Evolutionary conservation across 2,329 filamentous ascomycete species (phyloP), one percentile per base, ranked within the genome.

Genomic region (Fusarium dimerum): DNA sequence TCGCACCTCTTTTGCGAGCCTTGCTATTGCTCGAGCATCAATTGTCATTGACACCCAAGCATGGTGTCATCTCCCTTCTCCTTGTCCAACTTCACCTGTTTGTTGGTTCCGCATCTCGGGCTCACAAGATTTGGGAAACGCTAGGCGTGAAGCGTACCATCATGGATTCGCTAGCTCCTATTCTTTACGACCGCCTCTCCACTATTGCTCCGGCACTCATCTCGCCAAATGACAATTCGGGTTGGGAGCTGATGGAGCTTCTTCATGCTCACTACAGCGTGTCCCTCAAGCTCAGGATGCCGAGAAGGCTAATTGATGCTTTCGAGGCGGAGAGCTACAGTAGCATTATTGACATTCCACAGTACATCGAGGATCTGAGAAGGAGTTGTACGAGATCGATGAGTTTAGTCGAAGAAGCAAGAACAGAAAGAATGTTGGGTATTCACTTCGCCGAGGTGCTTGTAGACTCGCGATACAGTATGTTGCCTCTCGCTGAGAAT

Each of bases 141-240:
- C 71, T 83, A 10, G 79, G 76, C 3, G 76, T 85, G 2, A 85
- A 85, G 66, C 76, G 81, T 18, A 80, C 79, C 0, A 80, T 83
- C 29, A 76, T 82, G n/a, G 81, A 84, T 55, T 78, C 80, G 0
- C 71, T 85, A 1, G 80, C 73, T 3, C 77, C 80, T 0, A 68
- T 82, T 2, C 82, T 82, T 52, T 78, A 80, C 54, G 82, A 85
- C 61, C 75, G 82, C 2, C 67, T 84, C 6, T 79, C 80, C 1
- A 78, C 74, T 1, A 64, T 84, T 2, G 71, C 81, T 0, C 82
- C 82, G 0, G 59, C 62, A 9, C 54, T 74, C 49, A 56, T 76
- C 56, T 63, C 69, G 16, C 56, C 68, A 11, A 60, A 64, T 43
- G 70, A 73, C 4, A 57, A 57, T 20, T 58, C 54, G 43, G 72